These are phyloP conservation scores for Haplosporangium gracile DNA, from an alignment of 192 early-diverging fungal genomes.

Conservation along the genomic window DNA sequence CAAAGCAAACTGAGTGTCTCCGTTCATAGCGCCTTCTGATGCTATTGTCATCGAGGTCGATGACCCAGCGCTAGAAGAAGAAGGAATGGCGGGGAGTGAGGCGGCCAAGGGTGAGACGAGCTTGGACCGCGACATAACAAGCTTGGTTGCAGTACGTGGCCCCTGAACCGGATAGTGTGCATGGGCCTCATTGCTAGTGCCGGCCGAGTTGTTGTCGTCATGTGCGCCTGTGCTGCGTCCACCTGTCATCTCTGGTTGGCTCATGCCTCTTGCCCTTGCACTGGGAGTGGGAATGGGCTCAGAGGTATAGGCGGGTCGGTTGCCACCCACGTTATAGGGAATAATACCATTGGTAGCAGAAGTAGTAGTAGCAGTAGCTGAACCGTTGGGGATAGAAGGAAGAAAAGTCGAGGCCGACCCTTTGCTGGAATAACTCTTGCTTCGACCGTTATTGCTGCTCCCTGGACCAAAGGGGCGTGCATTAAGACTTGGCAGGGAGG, in stretches of 20 bases:
- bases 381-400: conserved; percentile 5
- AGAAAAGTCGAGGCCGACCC: background rate
- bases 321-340: background rate
- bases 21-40: background rate
- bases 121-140: conserved; percentile 53
- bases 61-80: background rate
- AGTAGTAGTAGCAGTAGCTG: background rate
- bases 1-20: background rate
- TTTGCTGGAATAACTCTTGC: conserved; percentile 9
- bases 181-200: background rate
- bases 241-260: conserved; percentile 20
- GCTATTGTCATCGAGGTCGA: background rate
- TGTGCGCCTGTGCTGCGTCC: background rate
- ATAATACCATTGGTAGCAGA: background rate
- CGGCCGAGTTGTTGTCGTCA: background rate
- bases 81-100: background rate
- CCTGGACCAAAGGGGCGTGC: conserved; percentile 13
- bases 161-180: conserved; percentile 10
- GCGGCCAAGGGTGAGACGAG: conserved; percentile 17
- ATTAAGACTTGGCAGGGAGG: conserved; percentile 11
- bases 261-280: conserved; percentile 20
- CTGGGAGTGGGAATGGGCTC: conserved; percentile 47
- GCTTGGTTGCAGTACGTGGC: background rate
- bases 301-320: conserved; percentile 15
- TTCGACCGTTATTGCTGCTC: background rate